Percentiles rank a stretch among this genome's conserved stretches.
Conservation (phyloP, 129 eudicot genomes). For the Gnaphalium uliginosum region DNA sequence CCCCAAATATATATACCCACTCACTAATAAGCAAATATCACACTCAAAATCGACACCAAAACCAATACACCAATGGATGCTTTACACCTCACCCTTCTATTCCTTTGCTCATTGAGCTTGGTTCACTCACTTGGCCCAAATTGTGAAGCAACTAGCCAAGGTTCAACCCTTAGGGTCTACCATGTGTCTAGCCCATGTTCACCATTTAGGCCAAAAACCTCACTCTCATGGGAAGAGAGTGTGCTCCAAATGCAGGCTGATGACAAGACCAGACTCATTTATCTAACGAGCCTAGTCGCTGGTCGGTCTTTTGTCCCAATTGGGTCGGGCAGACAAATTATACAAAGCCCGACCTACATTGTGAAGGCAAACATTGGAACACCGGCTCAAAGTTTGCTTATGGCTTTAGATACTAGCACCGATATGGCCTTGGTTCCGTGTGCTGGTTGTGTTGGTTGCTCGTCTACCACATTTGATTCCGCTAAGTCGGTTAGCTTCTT, state of each 20-base stretch:
- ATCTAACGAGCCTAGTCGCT: constrained; percentile 68
- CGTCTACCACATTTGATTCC: constrained; percentile 47
- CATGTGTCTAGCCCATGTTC: constrained; percentile 88
- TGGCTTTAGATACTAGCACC: constrained; percentile 92
- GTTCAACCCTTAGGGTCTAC: constrained; percentile 66
- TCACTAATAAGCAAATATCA: constrained; percentile 19
- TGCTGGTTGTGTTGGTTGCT: constrained; percentile 78
- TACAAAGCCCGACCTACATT: constrained; percentile 84
- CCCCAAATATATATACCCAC: constrained; percentile 33
- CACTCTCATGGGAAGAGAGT: constrained; percentile 75
- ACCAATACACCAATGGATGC: constrained; percentile 32
- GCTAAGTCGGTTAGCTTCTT: constrained; percentile 62
- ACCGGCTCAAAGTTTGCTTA: constrained; percentile 70
- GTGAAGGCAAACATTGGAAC: constrained; percentile 85
- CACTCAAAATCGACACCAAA: constrained; percentile 25
- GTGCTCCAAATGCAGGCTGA: constrained; percentile 70
- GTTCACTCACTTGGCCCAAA: constrained; percentile 37
- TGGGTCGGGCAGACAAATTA: constrained; percentile 77
- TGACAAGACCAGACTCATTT: constrained; percentile 72
- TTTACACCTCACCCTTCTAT: constrained; percentile 37
- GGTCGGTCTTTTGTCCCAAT: constrained; percentile 71
- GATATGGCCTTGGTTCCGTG: constrained; percentile 94
- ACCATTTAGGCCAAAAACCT: constrained; percentile 61
- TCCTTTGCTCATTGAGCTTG: constrained; percentile 32
- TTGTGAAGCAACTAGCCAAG: constrained; percentile 48